These are phyloP conservation scores for Debaryomyces castellii DNA, from an alignment of 805 yeast genomes.

Conservation along the genomic window DNA sequence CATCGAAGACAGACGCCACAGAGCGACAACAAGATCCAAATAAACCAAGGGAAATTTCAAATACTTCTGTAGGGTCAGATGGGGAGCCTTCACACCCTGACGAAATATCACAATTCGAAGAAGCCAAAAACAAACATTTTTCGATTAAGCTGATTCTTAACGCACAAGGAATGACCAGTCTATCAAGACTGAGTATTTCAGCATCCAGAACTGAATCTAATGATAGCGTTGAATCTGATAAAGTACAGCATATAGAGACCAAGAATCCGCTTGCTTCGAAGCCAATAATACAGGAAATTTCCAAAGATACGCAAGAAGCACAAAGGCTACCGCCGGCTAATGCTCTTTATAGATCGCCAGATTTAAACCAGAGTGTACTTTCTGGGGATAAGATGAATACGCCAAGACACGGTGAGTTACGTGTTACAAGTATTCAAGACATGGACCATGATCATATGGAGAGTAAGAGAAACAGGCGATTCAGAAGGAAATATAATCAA, in stretches of 20 bases:
- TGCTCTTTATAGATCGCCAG: not conserved
- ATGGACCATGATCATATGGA: conserved; percentile 7
- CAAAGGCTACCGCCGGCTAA: not conserved
- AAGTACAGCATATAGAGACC: not conserved
- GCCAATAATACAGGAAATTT: not conserved
- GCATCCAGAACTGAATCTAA: not conserved
- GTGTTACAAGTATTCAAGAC: not conserved
- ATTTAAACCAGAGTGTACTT: not conserved
- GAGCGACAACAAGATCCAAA: not conserved
- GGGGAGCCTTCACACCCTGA: not conserved
- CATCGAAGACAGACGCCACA: not conserved
- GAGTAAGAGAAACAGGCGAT: conserved; percentile 30
- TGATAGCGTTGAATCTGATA: not conserved
- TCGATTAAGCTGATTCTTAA: conserved; percentile 6
- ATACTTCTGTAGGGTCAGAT: not conserved
- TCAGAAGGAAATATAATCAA: conserved; percentile 36
- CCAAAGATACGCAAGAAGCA: not conserved
- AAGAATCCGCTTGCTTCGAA: not conserved
- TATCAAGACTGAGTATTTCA: not conserved
- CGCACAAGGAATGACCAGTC: not conserved
- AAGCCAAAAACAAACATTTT: not conserved
- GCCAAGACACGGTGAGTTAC: not conserved
- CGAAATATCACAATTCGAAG: not conserved
- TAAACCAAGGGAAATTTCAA: not conserved
- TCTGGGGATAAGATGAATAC: not conserved